These are phyloP conservation scores for Meyerozyma sp. DNA, from an alignment of 1,139 yeast species.

Conservation along the genomic window DNA sequence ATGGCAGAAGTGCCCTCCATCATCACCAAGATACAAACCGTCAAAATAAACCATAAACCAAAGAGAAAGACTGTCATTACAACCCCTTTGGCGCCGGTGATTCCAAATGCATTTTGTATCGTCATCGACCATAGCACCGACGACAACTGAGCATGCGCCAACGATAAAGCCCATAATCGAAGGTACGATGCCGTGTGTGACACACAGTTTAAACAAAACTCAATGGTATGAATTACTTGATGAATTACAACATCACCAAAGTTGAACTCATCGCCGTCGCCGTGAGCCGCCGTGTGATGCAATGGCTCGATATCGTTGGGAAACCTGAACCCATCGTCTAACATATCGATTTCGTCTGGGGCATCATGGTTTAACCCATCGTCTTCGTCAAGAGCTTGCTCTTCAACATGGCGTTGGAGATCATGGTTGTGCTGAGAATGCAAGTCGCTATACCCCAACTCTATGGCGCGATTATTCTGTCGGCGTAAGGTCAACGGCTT, in stretches of 20 bases:
- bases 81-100: conserved; percentile 65
- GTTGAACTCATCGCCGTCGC: conserved; percentile 48
- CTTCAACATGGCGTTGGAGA: conserved; percentile 22
- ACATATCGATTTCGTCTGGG: conserved; percentile 15
- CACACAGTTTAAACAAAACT: conserved; percentile 94
- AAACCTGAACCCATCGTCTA: conserved; percentile 28
- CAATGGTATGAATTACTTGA: conserved; percentile 97
- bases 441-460: conserved; percentile 31
- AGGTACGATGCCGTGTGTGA: conserved; percentile 97
- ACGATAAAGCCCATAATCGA: conserved; percentile 93
- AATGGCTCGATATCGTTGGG: conserved; percentile 48
- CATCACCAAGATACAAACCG: conserved; percentile 84
- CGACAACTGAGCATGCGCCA: conserved; percentile 95
- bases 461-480: conserved; percentile 17
- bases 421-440: conserved; percentile 29
- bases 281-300: conserved; percentile 18
- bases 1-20: conserved; percentile 99
- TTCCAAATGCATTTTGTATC: conserved; percentile 68
- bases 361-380: conserved; percentile 19
- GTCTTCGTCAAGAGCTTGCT: conserved; percentile 24
- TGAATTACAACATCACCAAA: conserved; percentile 95
- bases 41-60: conserved; percentile 91
- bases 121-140: conserved; percentile 97
- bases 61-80: conserved; percentile 71
- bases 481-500: conserved; percentile 70